phyloP scores from a whole-genome alignment of 2,329 filamentous ascomycete genomes.

The Domatiomyces catenatus region DNA sequence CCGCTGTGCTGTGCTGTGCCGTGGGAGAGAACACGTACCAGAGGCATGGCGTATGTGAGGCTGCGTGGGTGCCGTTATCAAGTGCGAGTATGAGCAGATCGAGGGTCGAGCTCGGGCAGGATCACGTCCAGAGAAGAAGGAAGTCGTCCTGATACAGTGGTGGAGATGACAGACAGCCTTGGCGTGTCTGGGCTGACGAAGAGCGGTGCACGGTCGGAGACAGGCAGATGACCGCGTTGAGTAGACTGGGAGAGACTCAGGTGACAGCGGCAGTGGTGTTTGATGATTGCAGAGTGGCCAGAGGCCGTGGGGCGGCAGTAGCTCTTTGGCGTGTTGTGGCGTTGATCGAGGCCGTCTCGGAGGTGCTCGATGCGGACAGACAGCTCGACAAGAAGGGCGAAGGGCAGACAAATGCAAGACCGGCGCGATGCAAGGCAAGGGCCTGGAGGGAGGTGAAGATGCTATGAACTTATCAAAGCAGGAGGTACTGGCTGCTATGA shows the following conservation, averaged over 20 bases:
- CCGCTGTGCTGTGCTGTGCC: background rate
- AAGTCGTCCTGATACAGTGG: background rate
- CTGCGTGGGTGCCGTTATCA: constrained; percentile 6
- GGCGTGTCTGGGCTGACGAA: background rate
- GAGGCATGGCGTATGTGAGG: constrained; percentile 15
- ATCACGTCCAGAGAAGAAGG: background rate
- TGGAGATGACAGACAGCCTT: background rate
- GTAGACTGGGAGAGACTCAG: background rate
- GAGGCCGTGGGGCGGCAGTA: background rate
- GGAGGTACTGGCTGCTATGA: constrained; percentile 3
- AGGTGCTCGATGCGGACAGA: too few species aligned
- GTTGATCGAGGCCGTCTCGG: background rate
- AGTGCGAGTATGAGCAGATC: background rate
- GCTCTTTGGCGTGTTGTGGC: background rate
- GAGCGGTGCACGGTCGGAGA: background rate
- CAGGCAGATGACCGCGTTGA: background rate
- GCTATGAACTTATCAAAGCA: background rate
- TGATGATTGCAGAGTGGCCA: background rate
- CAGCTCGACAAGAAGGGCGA: background rate
- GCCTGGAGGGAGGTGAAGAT: background rate
- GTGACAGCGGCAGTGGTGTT: background rate
- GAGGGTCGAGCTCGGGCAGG: background rate
- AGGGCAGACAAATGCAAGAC: background rate
- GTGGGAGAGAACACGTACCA: constrained; percentile 11
- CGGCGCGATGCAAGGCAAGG: background rate